Base-by-base conservation (phyloP, 2,329 filamentous ascomycete genomes). In the Xenoacremonium recifei region DNA sequence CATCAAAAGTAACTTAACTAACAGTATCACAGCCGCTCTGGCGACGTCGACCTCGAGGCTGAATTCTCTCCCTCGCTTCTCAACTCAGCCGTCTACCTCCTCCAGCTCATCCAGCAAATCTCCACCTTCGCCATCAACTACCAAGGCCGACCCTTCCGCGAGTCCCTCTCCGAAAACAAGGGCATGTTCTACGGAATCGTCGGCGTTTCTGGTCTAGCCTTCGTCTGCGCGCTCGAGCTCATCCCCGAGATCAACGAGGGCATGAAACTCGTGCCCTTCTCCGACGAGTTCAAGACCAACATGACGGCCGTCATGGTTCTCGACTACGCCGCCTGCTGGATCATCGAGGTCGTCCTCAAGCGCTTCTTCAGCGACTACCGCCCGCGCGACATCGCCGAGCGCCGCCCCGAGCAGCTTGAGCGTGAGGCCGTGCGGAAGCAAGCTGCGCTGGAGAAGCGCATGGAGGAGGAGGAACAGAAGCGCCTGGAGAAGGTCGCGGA, bases 41-140 rank as follows among this genome's bases (percentile, higher is more conserved):
- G 70, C 21, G 65, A 87, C 35, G 76, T 96, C 42, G 92, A 99
- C 60, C 83, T 99, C 4, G 93, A 99, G 69, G 89, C 91, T 55
- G 92, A 97, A 54, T 99, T 99, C 62, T 73, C 84, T 52, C 93
- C 93, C 2, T 96, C 90, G 5, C 80, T 99, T 7, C 84, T 99
- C 63, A 99, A 99, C 76, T 93, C 87, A 35, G 93, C 93, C 42
- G 89, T 99, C 55, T 99, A 97, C 67, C 87, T 99, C 19, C 81
- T 99, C 30, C 93, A 97, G 62, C 83, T 99, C 38, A 97, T 99
- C 66, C 93, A 99, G 68, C 93, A 99, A 68, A 96, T 99, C 62
- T 96, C 91, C 18, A 99, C 93, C 3, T 99, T 99, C 60, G 91
- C 93, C 47, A 96, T 99, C 75, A 99, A 99, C 75, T 99, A 99